Percentiles rank a stretch among this genome's conserved stretches.
Evolutionary conservation across 768 basidiomycete species (phyloP).

Genomic region (Coprinopsis cinerea): DNA sequence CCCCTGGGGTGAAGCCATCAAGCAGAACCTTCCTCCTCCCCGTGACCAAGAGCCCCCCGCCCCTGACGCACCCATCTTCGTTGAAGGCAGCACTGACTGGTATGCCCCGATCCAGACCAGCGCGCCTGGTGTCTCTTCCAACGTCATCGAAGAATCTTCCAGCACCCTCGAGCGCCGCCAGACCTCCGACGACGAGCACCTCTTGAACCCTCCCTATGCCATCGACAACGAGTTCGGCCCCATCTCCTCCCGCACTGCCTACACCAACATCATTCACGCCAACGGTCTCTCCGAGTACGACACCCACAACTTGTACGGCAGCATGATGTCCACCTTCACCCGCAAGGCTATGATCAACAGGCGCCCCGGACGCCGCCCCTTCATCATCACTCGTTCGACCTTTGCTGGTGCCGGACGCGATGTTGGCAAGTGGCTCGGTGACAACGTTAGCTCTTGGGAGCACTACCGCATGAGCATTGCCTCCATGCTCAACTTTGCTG

Average conservation of each 20-base stretch:
- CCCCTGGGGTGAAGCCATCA: conserved; percentile 50
- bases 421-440: conserved; percentile 72
- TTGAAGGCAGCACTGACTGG: too few species aligned
- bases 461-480: conserved; percentile 57
- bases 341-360: conserved; percentile 56
- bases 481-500: conserved; percentile 61
- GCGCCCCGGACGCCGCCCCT: conserved; percentile 51
- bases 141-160: background rate
- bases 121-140: background rate
- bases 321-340: conserved; percentile 65
- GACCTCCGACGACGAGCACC: conserved; percentile 22
- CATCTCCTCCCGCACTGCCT: conserved; percentile 50
- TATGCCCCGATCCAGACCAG: conserved; percentile 11
- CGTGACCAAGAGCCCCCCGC: conserved; percentile 45
- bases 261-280: conserved; percentile 41
- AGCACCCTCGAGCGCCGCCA: conserved; percentile 9
- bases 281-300: conserved; percentile 59
- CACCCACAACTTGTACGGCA: conserved; percentile 63
- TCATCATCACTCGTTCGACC: conserved; percentile 70
- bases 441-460: conserved; percentile 54
- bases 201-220: conserved; percentile 49
- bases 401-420: conserved; percentile 61
- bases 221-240: conserved; percentile 53
- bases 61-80: conserved; percentile 48
- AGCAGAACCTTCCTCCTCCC: conserved; percentile 49